phyloP scores from a whole-genome alignment of 768 basidiomycete genomes.

The Butyriboletus loyo region DNA sequence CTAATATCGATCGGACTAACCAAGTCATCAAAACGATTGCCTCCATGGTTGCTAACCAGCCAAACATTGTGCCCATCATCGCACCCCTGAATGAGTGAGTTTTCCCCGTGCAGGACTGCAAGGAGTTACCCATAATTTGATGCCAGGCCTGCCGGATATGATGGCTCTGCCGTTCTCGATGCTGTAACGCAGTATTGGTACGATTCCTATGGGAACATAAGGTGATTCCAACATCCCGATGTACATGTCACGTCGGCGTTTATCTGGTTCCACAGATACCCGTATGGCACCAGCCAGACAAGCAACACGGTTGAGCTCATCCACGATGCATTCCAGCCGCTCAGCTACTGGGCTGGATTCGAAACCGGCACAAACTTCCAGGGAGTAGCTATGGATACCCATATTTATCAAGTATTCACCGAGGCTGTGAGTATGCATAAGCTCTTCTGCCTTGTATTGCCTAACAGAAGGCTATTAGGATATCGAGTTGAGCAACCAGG shows the following conservation, averaged over 20 bases:
- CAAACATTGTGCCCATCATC: constrained; percentile 60
- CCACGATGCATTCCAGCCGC: constrained; percentile 77
- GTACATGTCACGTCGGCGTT: not conserved
- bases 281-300: constrained; percentile 40
- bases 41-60: constrained; percentile 51
- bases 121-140: not conserved
- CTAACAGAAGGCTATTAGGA: constrained; percentile 31
- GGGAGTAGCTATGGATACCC: constrained; percentile 78
- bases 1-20: constrained; percentile 66
- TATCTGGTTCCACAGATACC: constrained; percentile 31
- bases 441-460: not conserved
- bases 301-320: constrained; percentile 64
- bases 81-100: constrained; percentile 77
- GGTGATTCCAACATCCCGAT: constrained; percentile 35
- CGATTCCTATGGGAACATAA: constrained; percentile 73
- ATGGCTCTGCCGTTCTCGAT: constrained; percentile 47
- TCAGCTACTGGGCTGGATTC: constrained; percentile 68
- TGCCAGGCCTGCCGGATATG: constrained; percentile 71
- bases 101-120: not conserved
- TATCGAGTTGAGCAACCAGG: constrained; percentile 42
- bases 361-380: constrained; percentile 48
- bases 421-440: constrained; percentile 40
- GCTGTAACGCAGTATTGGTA: constrained; percentile 61
- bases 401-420: constrained; percentile 76
- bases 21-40: constrained; percentile 62